Base-by-base conservation (phyloP, 768 basidiomycete genomes). In the Phanerochaete carnosa region DNA sequence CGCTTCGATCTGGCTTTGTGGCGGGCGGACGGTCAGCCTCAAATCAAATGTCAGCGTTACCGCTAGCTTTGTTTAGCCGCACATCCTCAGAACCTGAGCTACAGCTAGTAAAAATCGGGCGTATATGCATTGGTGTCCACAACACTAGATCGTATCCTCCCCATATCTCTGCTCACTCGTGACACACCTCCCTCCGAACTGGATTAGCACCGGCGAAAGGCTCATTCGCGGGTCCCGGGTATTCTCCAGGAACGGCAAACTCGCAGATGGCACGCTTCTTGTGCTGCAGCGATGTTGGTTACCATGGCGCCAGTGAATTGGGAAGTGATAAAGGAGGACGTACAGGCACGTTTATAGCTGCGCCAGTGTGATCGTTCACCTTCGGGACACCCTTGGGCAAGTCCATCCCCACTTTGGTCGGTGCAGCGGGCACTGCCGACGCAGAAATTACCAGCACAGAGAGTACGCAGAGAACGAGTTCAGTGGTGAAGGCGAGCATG, bases 291-390 rank as follows among this genome's bases (percentile, higher is more conserved):
- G 45, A 19, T 19, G 37, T 39, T 39, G 11, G 19, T 39, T 9
- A 46, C 19, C 8, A 25, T 19, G n/a, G n/a, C n/a, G n/a, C n/a
- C 45, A 19, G 45, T 19, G 8, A 7, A 26, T 49, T 8, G 6
- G 8, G 39, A 7, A 49, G 16, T 25, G 6, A 49, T 11, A 25
- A 6, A 26, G 47, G 45, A 7, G 45, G 15, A 35, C 15, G 33
- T 25, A 49, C 47, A 15, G 52, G 52, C 15, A 54, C n/a, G n/a
- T 54, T 54, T 4, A 54, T n/a, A 33, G 52, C 52, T 8, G 33
- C 52, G 23, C 52, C 52, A 13, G 52, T 54, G n/a, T 54, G 52
- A 30, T 54, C 52, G n/a, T 54, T 23, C 22, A 39, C 29, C 49
- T 13, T 26, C 26, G 49, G 49, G 5, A 51, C 22, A 25, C 39